phyloP scores from a whole-genome alignment of 352 stramenopile species.

The Globisporangium radiosum region DNA sequence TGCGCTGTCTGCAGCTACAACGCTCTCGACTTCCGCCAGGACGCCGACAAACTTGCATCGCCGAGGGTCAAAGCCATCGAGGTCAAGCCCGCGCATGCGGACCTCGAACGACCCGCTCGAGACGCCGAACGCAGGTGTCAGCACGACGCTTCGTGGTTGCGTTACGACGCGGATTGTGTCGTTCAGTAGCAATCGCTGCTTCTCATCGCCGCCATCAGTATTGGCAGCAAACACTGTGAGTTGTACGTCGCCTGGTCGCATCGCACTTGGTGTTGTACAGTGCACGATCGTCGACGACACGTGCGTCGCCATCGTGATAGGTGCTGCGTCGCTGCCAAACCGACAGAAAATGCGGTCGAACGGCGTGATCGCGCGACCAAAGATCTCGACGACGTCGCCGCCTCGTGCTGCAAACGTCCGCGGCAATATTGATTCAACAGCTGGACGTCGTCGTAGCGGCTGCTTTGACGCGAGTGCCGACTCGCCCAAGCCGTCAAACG shows the following conservation, averaged over 20 bases:
- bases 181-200: slow-evolving; percentile 15
- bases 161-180: slow-evolving; percentile 17
- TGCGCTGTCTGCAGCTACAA: neutral
- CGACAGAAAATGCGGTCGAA: slow-evolving; percentile 22
- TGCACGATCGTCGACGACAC: slow-evolving; percentile 17
- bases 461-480: too few species aligned
- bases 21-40: neutral
- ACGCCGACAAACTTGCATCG: slow-evolving; percentile 9
- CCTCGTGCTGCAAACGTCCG: slow-evolving; percentile 15
- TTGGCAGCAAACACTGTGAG: slow-evolving; percentile 12
- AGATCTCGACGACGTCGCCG: slow-evolving; percentile 16
- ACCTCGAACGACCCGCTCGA: slow-evolving; percentile 18
- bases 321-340: slow-evolving; percentile 17
- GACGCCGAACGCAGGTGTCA: slow-evolving; percentile 24
- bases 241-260: slow-evolving; percentile 5
- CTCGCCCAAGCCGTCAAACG: too few species aligned
- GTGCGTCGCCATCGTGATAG: slow-evolving; percentile 11
- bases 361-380: slow-evolving; percentile 17
- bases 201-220: neutral
- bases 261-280: slow-evolving; percentile 18
- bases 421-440: slow-evolving; percentile 15
- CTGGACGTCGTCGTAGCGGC: neutral
- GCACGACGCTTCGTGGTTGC: slow-evolving; percentile 1
- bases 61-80: neutral
- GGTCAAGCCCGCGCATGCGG: slow-evolving; percentile 5